These are phyloP conservation scores for Pythium rishiriense DNA, from an alignment of 352 stramenopile genomes.

Conservation along the genomic window DNA sequence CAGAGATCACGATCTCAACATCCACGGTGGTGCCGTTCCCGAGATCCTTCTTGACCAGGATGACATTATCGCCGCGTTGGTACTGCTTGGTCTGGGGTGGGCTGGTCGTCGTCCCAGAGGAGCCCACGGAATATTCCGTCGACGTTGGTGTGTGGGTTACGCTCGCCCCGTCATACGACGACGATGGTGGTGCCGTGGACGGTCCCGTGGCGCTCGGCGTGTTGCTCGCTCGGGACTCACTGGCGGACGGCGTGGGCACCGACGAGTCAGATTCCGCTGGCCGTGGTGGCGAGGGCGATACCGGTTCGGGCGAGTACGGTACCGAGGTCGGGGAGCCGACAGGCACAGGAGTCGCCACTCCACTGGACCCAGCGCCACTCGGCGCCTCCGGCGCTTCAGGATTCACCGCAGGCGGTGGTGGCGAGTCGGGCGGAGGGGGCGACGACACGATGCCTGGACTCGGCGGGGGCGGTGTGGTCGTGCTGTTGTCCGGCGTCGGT, in stretches of 20 bases:
- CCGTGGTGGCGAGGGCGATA: background rate
- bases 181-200: background rate
- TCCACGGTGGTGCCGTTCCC: conserved; percentile 1
- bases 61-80: conserved; percentile 12
- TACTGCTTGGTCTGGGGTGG: conserved; percentile 4
- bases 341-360: background rate
- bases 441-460: too few relatives aligned
- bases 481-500: too few relatives aligned
- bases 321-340: background rate
- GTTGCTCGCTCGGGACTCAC: background rate
- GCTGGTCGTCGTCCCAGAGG: background rate
- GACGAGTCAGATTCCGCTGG: background rate
- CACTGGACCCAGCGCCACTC: background rate
- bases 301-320: background rate
- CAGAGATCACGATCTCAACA: conserved; percentile 13
- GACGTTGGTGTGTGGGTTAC: background rate
- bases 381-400: too few relatives aligned
- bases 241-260: background rate
- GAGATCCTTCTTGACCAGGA: conserved; percentile 9
- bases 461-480: background rate
- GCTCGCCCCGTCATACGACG: background rate
- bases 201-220: background rate
- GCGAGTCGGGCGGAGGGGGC: background rate
- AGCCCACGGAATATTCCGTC: background rate
- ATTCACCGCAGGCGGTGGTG: background rate